These are phyloP conservation scores for Microdochium bolleyi DNA, from an alignment of 2,329 filamentous ascomycete species.

Conservation along the genomic window DNA sequence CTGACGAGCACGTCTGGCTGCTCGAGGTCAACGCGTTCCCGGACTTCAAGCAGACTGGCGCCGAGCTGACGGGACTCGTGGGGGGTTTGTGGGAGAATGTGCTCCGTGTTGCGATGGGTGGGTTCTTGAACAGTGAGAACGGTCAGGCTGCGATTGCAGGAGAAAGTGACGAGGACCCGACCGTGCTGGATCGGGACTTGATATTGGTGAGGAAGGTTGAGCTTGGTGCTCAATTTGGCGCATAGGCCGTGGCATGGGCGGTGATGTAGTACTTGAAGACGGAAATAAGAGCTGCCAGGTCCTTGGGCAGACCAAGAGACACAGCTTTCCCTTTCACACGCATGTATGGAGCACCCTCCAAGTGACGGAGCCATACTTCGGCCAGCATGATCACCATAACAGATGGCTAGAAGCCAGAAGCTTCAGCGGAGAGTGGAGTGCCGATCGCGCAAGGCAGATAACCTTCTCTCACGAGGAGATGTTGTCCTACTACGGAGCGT, in stretches of 20 bases:
- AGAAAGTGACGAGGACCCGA: constrained; percentile 10
- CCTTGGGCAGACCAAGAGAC: no score
- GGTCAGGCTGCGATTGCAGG: constrained; percentile 9
- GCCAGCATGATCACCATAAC: no score
- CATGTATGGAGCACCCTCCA: no score
- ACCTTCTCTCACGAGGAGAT: no score
- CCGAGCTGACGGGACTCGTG: constrained; percentile 63
- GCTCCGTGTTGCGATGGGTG: constrained; percentile 55
- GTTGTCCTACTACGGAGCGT: no score
- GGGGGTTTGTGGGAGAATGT: constrained; percentile 70
- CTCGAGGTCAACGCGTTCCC: constrained; percentile 95
- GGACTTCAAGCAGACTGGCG: constrained; percentile 88
- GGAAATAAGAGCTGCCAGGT: no score
- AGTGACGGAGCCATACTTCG: no score
- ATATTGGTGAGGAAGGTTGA: constrained; percentile 33
- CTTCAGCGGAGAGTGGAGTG: no score
- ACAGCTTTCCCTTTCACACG: no score
- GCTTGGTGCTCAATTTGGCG: neutral
- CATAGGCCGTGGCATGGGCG: neutral
- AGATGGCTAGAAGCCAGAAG: no score
- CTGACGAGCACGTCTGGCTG: constrained; percentile 57
- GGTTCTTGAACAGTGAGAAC: constrained; percentile 50
- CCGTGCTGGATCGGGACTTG: constrained; percentile 30
- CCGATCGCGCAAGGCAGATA: no score
- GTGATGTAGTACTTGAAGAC: no score